These are phyloP conservation scores for Podaxis pistillaris DNA, from an alignment of 768 basidiomycete species.

Conservation along the genomic window DNA sequence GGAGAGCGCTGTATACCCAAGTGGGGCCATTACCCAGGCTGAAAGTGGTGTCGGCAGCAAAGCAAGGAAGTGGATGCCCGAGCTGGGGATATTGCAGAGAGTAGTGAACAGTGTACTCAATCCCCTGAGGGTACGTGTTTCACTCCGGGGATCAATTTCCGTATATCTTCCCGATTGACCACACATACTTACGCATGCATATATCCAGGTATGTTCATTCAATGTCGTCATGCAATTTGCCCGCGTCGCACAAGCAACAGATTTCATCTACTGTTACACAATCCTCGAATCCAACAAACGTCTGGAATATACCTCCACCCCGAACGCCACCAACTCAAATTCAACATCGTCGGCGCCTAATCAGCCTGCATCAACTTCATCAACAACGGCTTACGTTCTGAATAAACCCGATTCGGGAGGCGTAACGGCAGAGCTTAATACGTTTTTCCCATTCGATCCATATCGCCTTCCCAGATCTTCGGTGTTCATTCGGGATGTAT, in stretches of 20 bases:
- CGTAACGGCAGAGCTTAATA: slow-evolving; percentile 71
- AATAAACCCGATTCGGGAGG: slow-evolving; percentile 7
- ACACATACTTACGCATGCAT: slow-evolving; percentile 3
- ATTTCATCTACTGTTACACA: slow-evolving; percentile 92
- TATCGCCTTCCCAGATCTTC: slow-evolving; percentile 84
- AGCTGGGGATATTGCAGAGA: slow-evolving; percentile 74
- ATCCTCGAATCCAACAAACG: slow-evolving; percentile 89
- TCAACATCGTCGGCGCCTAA: slow-evolving; percentile 15
- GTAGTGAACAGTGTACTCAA: slow-evolving; percentile 82
- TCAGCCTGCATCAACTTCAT: slow-evolving; percentile 7
- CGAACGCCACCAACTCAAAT: slow-evolving; percentile 16
- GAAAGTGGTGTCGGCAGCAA: slow-evolving; percentile 8
- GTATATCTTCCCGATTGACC: background rate
- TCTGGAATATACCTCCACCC: slow-evolving; percentile 43
- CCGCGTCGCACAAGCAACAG: slow-evolving; percentile 84
- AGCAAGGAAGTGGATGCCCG: slow-evolving; percentile 79
- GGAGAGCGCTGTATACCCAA: slow-evolving; percentile 27
- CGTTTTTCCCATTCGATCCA: slow-evolving; percentile 98
- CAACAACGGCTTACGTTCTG: background rate
- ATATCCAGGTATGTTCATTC: slow-evolving; percentile 73
- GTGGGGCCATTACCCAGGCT: background rate
- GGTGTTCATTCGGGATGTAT: slow-evolving; percentile 76
- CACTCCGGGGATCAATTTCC: background rate
- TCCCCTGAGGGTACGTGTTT: slow-evolving; percentile 71
- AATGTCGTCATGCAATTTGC: slow-evolving; percentile 94